Percentiles rank a stretch among this genome's conserved stretches.
phyloP scores from a whole-genome alignment of 495 filamentous ascomycete species.

The Parathielavia hyrcaniae region DNA sequence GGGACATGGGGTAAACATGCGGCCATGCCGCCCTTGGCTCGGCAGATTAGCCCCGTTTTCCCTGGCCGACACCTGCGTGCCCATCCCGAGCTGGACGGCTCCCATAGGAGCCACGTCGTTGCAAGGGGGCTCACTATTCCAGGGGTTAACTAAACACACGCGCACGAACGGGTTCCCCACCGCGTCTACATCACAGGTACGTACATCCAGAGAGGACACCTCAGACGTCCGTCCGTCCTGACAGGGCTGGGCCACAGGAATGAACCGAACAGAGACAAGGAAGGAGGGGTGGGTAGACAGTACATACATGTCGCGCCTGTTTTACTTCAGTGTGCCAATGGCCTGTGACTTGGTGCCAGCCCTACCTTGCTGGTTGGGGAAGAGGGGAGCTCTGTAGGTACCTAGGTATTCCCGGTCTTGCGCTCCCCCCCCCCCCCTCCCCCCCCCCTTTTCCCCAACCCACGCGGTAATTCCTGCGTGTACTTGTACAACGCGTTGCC shows the following conservation, averaged over 20 bases:
- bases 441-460: neutral
- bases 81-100: slow-evolving; percentile 21
- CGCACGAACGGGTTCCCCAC: slow-evolving; percentile 25
- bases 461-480: slow-evolving; percentile 22
- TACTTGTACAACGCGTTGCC: slow-evolving; percentile 21
- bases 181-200: slow-evolving; percentile 14
- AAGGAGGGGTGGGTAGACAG: slow-evolving; percentile 16
- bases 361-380: neutral
- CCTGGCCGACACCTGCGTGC: slow-evolving; percentile 25
- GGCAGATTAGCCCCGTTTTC: slow-evolving; percentile 31
- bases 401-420: slow-evolving; percentile 3
- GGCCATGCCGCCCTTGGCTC: slow-evolving; percentile 24
- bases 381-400: too few relatives aligned
- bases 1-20: slow-evolving; percentile 11
- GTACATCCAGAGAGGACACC: neutral
- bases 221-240: neutral
- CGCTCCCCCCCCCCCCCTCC: slow-evolving; percentile 4
- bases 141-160: slow-evolving; percentile 13
- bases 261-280: slow-evolving; percentile 15
- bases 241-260: slow-evolving; percentile 21
- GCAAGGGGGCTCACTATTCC: slow-evolving; percentile 31
- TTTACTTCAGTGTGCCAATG: slow-evolving; percentile 17
- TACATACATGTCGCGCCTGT: slow-evolving; percentile 8
- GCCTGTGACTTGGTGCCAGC: slow-evolving; percentile 13
- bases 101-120: slow-evolving; percentile 39